Percentiles rank a stretch among this genome's conserved stretches.
These are phyloP conservation scores for Suhomyces bribrorum DNA, from an alignment of 1,139 yeast species.

Conservation along the genomic window DNA sequence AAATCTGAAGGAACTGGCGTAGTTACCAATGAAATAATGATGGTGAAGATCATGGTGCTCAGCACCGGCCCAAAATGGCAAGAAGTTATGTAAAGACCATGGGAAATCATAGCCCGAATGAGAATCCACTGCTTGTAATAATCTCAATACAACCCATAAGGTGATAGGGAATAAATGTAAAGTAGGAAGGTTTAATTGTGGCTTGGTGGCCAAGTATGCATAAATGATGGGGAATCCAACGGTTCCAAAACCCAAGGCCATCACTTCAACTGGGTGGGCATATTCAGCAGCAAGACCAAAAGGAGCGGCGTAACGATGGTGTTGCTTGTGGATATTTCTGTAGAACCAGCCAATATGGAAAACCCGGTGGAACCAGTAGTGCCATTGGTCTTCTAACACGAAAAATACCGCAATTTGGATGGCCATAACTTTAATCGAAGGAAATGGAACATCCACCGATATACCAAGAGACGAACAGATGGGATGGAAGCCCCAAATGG, in stretches of 20 bases:
- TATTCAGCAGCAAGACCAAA: constrained; percentile 96
- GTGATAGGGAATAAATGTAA: constrained; percentile 84
- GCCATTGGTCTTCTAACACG: constrained; percentile 91
- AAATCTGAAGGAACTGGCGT: constrained; percentile 91
- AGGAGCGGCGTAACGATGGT: constrained; percentile 96
- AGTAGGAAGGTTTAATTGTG: constrained; percentile 56
- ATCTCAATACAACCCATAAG: constrained; percentile 83
- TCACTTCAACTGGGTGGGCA: constrained; percentile 93
- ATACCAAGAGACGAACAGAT: constrained; percentile 77
- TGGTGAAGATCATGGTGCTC: constrained; percentile 98
- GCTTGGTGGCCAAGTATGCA: constrained; percentile 35
- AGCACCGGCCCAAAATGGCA: constrained; percentile 98
- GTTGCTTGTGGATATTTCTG: constrained; percentile 92
- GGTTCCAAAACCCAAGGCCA: constrained; percentile 88
- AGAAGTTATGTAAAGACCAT: constrained; percentile 85
- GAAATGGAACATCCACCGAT: constrained; percentile 80
- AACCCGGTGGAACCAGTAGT: constrained; percentile 88
- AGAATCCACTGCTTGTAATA: constrained; percentile 93
- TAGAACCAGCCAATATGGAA: constrained; percentile 85
- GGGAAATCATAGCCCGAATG: constrained; percentile 98
- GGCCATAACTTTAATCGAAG: constrained; percentile 55
- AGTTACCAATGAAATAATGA: constrained; percentile 89
- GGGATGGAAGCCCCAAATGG: constrained; percentile 96
- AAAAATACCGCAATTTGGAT: constrained; percentile 74
- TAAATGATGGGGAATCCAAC: constrained; percentile 85